These are phyloP conservation scores for Cladosporium velox DNA, from an alignment of 2,329 filamentous ascomycete species.

Conservation along the genomic window DNA sequence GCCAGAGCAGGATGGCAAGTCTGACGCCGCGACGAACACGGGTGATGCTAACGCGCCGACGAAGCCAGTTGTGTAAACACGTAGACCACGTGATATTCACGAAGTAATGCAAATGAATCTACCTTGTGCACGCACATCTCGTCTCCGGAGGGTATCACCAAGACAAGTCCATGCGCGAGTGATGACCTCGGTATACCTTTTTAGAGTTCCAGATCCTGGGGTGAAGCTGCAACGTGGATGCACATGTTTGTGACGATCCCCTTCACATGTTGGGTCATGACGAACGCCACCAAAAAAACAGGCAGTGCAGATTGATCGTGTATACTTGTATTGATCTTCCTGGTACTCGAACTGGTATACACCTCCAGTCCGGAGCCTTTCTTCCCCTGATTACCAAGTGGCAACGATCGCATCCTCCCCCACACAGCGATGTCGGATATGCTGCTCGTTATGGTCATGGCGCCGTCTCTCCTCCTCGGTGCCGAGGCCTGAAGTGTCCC, in stretches of 20 bases:
- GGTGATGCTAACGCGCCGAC: constrained; percentile 30
- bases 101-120: neutral
- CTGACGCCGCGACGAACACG: constrained; percentile 29
- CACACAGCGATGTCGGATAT: neutral
- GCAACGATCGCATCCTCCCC: neutral
- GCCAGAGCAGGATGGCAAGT: constrained; percentile 35
- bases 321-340: neutral
- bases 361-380: neutral
- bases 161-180: neutral
- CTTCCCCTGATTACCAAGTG: neutral
- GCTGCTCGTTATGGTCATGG: neutral
- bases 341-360: neutral
- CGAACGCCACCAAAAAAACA: neutral
- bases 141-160: neutral
- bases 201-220: constrained; percentile 8
- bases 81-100: neutral
- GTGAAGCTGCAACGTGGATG: constrained; percentile 1
- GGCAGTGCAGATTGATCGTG: neutral
- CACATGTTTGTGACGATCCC: constrained; percentile 6
- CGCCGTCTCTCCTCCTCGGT: constrained; percentile 7
- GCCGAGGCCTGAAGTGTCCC: neutral
- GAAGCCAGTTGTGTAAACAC: constrained; percentile 27
- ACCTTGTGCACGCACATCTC: neutral
- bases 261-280: neutral
- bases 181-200: neutral